phyloP scores from a whole-genome alignment of 805 yeast genomes.

The Candida nanaspora region DNA sequence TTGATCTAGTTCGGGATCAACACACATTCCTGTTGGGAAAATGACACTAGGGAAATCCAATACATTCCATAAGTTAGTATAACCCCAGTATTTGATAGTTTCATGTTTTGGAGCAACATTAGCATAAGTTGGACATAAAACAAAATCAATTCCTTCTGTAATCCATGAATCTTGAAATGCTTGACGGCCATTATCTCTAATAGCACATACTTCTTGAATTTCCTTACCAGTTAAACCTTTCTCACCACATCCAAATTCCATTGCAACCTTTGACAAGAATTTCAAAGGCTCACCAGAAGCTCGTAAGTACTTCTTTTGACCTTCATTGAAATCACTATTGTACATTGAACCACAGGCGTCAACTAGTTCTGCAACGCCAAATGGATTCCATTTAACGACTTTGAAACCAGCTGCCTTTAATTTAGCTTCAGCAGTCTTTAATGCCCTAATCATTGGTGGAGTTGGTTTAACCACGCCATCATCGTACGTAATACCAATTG shows the following conservation, averaged over 20 bases:
- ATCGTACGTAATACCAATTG: conserved; percentile 39
- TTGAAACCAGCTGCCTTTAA: conserved; percentile 48
- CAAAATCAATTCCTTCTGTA: conserved; percentile 47
- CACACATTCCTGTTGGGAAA: conserved; percentile 50
- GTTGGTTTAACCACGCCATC: conserved; percentile 46
- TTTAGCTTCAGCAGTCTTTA: conserved; percentile 42
- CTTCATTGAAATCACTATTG: conserved; percentile 53
- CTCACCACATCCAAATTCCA: conserved; percentile 51
- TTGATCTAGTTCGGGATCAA: conserved; percentile 26
- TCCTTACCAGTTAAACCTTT: conserved; percentile 36
- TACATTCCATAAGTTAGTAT: conserved; percentile 62
- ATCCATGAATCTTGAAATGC: conserved; percentile 43
- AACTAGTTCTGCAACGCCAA: conserved; percentile 46
- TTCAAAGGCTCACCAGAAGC: conserved; percentile 61
- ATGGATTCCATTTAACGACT: conserved; percentile 45
- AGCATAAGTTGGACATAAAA: conserved; percentile 55
- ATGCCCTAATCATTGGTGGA: conserved; percentile 35
- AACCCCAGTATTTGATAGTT: conserved; percentile 62
- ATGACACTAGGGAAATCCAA: conserved; percentile 58
- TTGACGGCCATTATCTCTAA: conserved; percentile 46
- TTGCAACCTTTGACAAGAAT: conserved; percentile 44
- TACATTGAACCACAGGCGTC: conserved; percentile 47
- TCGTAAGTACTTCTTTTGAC: conserved; percentile 37
- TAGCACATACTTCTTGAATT: conserved; percentile 36
- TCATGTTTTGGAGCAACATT: conserved; percentile 62